A percentile compares a stretch with the other conserved stretches of the same genome.
Conservation (phyloP, 225 moss, liverwort and hornwort genomes). For the Pleurozium schreberi region DNA sequence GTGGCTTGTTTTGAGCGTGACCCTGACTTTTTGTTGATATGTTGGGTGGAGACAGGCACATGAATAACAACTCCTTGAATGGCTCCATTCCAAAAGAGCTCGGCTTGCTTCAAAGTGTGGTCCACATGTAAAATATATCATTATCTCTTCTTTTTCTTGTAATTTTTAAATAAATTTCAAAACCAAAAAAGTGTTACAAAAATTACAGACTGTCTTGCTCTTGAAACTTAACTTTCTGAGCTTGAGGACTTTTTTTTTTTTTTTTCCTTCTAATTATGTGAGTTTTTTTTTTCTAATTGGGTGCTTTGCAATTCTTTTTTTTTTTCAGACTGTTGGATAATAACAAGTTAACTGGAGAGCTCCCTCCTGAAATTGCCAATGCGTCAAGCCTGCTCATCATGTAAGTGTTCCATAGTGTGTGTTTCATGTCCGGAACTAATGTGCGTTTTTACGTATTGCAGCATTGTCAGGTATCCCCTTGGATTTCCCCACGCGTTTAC, state of each 20-base stretch:
- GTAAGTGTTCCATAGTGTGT: background rate
- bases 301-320: background rate
- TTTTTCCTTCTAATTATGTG: background rate
- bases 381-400: slow-evolving; percentile 45
- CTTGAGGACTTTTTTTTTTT: background rate
- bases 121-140: slow-evolving; percentile 33
- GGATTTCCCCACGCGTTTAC: slow-evolving; percentile 58
- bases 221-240: background rate
- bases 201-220: too few species aligned
- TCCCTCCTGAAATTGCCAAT: slow-evolving; percentile 45
- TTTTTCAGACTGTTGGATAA: slow-evolving; percentile 49
- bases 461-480: slow-evolving; percentile 14
- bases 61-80: slow-evolving; percentile 77
- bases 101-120: slow-evolving; percentile 17
- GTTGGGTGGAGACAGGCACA: slow-evolving; percentile 46
- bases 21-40: background rate
- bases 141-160: background rate
- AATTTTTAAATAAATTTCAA: too few species aligned
- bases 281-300: too few species aligned
- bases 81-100: slow-evolving; percentile 56
- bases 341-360: slow-evolving; percentile 40
- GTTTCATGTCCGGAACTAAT: background rate
- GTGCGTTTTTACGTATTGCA: background rate
- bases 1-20: background rate
- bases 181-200: background rate